Evolutionary conservation across 257 asterid genomes (phyloP).

Genomic region (Mitragyna speciosa): DNA sequence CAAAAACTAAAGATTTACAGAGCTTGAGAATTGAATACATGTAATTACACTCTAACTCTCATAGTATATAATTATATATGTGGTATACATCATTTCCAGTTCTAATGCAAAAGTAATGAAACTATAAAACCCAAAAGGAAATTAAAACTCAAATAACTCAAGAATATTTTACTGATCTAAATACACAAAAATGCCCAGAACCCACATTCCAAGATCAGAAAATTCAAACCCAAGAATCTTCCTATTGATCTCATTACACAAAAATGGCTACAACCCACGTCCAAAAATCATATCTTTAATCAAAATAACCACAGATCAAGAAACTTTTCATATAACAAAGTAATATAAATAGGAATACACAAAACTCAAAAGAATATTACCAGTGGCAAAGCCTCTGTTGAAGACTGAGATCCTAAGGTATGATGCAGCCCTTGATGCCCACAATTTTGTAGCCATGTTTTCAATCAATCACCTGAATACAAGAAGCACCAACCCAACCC

Average conservation of each 20-base stretch:
- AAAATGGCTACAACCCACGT: slow-evolving; percentile 19
- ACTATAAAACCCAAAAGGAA: background rate
- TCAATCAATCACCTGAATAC: slow-evolving; percentile 6
- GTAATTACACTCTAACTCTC: background rate
- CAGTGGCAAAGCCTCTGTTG: slow-evolving; percentile 82
- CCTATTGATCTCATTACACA: slow-evolving; percentile 16
- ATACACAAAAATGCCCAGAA: slow-evolving; percentile 3
- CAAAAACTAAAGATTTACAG: background rate
- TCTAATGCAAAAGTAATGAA: background rate
- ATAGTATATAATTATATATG: background rate
- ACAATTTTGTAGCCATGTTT: slow-evolving; percentile 70
- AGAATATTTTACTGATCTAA: background rate
- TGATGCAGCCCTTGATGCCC: slow-evolving; percentile 86
- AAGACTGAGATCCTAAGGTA: slow-evolving; percentile 72
- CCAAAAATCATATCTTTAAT: slow-evolving; percentile 46
- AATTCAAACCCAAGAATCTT: slow-evolving; percentile 11
- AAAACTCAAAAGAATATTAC: slow-evolving; percentile 28
- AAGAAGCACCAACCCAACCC: slow-evolving; percentile 17
- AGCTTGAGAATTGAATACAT: background rate
- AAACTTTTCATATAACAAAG: background rate
- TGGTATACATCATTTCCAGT: background rate
- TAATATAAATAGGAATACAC: background rate
- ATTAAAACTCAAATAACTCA: background rate
- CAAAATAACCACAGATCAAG: slow-evolving; percentile 44
- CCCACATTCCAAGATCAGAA: background rate